Evolutionary conservation across 305 asterid genomes (phyloP), one percentile per base, ranked within the genome.

Genomic region (Fraxinus floribunda): DNA sequence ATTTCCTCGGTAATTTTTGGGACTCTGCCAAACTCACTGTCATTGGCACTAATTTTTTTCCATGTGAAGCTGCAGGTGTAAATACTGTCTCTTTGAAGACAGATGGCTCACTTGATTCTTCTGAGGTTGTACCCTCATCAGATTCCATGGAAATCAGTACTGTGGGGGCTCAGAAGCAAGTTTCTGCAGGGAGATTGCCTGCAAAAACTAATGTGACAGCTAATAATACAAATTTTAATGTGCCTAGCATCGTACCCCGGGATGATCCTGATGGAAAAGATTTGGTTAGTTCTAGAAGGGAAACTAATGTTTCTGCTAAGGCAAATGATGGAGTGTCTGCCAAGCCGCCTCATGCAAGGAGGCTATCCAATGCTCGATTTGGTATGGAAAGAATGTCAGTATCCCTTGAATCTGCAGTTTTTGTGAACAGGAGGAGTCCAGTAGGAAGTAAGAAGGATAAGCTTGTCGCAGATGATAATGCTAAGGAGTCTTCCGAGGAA

Each of bases 161-260:
- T 62, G 75, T 64, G 80, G 89, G 88, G 80, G 88, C 72, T 78
- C 97, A 92, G 88, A 93, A 91, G 91, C 92, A 89, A 82, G 86
- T 87, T 78, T 85, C 95, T 86, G 84, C 84, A 16, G 74, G 77
- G 60, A 92, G 84, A 79, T 29, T 85, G 80, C 90, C 87, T 57
- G 89, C 90, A 86, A 93, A 93, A 87, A 62, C 86, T 85, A 89
- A 81, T 80, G 87, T 62, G 64, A 83, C 88, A 35, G 84, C 89
- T 57, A 78, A 78, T 83, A 88, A 85, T 85, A 89, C 89, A 86
- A 88, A 97, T 88, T 86, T 89, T 66, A 78, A 88, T 77, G 89
- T 89, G 86, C 98, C 98, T 75, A 89, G 73, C 83, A 87, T 92
- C 52, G 88, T 91, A 80, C 97, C 97, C 81, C 94, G 92, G 83